Percentiles rank a stretch among this genome's conserved stretches.
phyloP scores from a whole-genome alignment of 306 rosid genomes.

The Casuarina equisetifolia region DNA sequence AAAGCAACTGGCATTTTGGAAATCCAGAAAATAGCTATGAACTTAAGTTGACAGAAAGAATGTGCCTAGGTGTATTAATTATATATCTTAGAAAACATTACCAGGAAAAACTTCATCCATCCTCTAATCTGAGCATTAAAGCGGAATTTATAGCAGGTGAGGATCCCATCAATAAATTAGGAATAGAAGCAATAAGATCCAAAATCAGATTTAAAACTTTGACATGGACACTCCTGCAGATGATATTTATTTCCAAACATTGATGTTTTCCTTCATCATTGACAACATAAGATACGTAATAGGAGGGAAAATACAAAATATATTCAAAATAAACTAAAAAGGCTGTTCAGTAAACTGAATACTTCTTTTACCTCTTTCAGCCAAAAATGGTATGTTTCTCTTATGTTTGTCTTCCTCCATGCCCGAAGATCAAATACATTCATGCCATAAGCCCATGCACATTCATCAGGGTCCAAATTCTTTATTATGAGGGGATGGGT shows the following conservation, averaged over 20 bases:
- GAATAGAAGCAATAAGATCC: not conserved
- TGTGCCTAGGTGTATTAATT: not conserved
- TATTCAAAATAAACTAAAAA: not conserved
- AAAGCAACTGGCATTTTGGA: not conserved
- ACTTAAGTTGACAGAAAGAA: not conserved
- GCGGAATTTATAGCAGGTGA: not conserved
- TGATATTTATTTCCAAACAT: not conserved
- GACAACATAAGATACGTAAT: not conserved
- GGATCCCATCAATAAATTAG: not conserved
- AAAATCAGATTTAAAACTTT: not conserved
- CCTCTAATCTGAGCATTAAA: not conserved
- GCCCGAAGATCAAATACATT: conserved; percentile 80
- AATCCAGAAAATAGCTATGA: not conserved
- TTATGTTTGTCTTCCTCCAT: conserved; percentile 80
- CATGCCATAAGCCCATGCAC: conserved; percentile 99
- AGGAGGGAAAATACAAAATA: not conserved
- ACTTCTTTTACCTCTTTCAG: conserved; percentile 69
- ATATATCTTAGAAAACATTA: not conserved
- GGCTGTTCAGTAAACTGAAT: not conserved
- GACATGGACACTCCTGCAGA: not conserved
- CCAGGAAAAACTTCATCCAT: not conserved
- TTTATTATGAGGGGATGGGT: conserved; percentile 75
- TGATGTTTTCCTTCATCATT: not conserved
- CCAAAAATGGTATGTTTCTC: conserved; percentile 92
- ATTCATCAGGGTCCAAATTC: conserved; percentile 84